Base-by-base conservation (phyloP, 208 protist species). In the Vickermania ingenoplastis region DNA sequence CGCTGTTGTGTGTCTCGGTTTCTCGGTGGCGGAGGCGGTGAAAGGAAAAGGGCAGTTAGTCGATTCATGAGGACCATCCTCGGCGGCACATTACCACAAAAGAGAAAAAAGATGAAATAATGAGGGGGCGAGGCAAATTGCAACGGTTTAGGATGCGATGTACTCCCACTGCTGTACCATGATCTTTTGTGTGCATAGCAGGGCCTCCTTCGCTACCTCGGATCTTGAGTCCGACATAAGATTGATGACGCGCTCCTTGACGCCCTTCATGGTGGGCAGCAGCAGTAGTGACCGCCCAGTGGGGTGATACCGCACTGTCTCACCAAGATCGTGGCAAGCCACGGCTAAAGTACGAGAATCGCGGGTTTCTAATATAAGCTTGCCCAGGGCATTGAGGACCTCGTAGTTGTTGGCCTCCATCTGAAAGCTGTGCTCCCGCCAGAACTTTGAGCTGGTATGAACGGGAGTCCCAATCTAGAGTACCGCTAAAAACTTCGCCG, bases 111-210 rank as follows among this genome's bases (percentile, higher is more conserved):
- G n/a, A n/a, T n/a, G n/a, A n/a, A n/a, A n/a, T n/a, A n/a, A n/a
- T n/a, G n/a, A n/a, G n/a, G n/a, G n/a, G n/a, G n/a, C n/a, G n/a
- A n/a, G n/a, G n/a, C n/a, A n/a, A n/a, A n/a, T n/a, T n/a, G n/a
- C n/a, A n/a, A n/a, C n/a, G n/a, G n/a, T n/a, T 45, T 60, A n/a
- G 41, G 58, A 67, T 59, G 89, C 68, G 29, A 94, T 92, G 64
- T 80, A 96, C 73, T 96, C 89, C 89, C 89, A 97, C 0, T 85
- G 83, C 72, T 96, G 88, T 41, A 95, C 87, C 87, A 97, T 92
- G 45, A 97, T 91, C 69, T 96, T 96, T 70, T 97, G 92, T 25
- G 92, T 90, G 53, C 83, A 83, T 13, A 95, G 71, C 22, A 97
- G 75, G 22, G 92, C 92, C 63, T 96, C 81, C 72, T 95, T 94